Evolutionary conservation across 345 rosid genomes (phyloP), one percentile per base, ranked within the genome.

Genomic region (Syzygium aqueum): DNA sequence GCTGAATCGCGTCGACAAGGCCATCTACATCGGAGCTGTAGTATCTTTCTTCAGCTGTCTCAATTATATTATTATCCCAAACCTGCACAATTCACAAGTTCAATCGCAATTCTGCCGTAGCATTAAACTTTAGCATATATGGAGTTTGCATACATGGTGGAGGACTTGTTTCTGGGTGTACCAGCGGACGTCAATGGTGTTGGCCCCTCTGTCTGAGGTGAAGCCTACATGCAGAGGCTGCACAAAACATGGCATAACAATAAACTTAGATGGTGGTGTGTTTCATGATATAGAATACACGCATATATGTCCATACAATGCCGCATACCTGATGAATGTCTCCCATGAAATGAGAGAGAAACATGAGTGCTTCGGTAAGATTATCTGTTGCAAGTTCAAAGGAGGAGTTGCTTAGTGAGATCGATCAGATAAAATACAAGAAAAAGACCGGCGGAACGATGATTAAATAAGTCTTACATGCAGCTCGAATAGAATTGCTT

Each of bases 301-400:
- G 87, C 73, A 17, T 33, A 13, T 54, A n/a, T 49, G 43, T 28
- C 16, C 7, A 50, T 15, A 30, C 5, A 27, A 15, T 13, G 10
- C 28, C 2, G 7, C 63, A 51, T 91, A 94, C 97, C 97, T 96
- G 98, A 90, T 97, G 99, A 86, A 96, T 93, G 88, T 97, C 99
- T 61, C 98, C 99, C 90, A 95, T 86, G 87, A 95, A 94, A 93
- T 97, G 99, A 61, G 97, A 93, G 49, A 96, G 93, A 88, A 96
- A 97, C 86, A 96, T 95, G 52, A 97, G 93, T n/a, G 98, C 96
- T 90, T 96, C 97, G 8, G 98, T 96, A 87, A 95, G 96, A 90
- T 97, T 97, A 90, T 96, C 99, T 96, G 90, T 87, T 43, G 43
- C 78, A 84, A 28, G 43, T 51, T 8, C 54, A n/a, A 15, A 22